phyloP scores from a whole-genome alignment of 2,329 filamentous ascomycete genomes.

The Daldinia eschscholtzii region DNA sequence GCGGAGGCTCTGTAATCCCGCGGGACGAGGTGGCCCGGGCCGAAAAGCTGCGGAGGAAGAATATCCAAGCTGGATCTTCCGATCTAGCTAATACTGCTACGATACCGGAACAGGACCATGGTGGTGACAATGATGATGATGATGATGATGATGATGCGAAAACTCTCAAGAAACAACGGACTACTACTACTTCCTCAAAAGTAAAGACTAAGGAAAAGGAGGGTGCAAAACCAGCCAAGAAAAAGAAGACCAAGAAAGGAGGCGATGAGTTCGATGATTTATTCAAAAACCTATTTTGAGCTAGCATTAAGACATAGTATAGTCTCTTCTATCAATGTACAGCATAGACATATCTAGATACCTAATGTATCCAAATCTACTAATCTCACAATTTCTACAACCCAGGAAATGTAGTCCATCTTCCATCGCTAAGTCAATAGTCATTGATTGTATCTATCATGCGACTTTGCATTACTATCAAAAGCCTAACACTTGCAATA shows the following conservation, averaged over 20 bases:
- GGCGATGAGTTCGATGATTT: conserved; percentile 79
- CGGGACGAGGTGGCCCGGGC: conserved; percentile 48
- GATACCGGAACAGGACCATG: neutral
- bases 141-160: conserved; percentile 33
- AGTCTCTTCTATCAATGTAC: neutral
- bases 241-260: conserved; percentile 66
- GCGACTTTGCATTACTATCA: conserved; percentile 13
- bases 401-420: neutral
- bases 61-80: neutral
- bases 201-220: conserved; percentile 35
- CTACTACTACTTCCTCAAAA: conserved; percentile 33
- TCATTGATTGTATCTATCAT: conserved; percentile 11
- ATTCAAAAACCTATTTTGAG: conserved; percentile 71
- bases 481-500: conserved; percentile 5
- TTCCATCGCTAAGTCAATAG: neutral
- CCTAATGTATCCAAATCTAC: neutral
- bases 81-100: neutral
- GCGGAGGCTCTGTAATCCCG: conserved; percentile 45
- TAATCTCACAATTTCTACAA: neutral
- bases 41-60: conserved; percentile 31
- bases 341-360: too few species aligned
- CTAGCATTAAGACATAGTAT: neutral
- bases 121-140: neutral
- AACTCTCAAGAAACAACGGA: conserved; percentile 48
- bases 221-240: conserved; percentile 33